phyloP scores from a whole-genome alignment of 768 basidiomycete genomes.

The Leccinum fibrillosum region DNA sequence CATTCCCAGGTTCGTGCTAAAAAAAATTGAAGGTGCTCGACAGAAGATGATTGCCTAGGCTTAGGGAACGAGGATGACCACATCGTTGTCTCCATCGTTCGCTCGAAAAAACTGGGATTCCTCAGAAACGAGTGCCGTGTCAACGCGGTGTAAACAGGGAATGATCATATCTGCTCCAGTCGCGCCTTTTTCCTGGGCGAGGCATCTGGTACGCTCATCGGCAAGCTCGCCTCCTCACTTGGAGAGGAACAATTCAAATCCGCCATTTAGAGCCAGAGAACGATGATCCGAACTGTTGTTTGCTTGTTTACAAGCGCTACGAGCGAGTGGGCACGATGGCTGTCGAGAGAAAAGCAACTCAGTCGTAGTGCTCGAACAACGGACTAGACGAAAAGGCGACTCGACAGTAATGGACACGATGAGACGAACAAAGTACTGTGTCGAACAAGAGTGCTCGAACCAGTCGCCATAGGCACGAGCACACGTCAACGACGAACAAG shows the following conservation, averaged over 20 bases:
- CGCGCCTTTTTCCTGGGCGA: conserved; percentile 23
- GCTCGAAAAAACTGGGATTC: conserved; percentile 60
- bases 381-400: background rate
- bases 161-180: conserved; percentile 68
- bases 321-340: background rate
- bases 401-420: background rate
- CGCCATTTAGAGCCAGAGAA: background rate
- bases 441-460: background rate
- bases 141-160: conserved; percentile 67
- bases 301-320: background rate
- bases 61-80: conserved; percentile 79
- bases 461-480: background rate
- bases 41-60: conserved; percentile 8
- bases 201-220: conserved; percentile 23
- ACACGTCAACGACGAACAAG: background rate
- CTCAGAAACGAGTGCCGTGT: conserved; percentile 58
- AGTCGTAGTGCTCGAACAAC: background rate
- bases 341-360: background rate
- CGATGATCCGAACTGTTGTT: background rate
- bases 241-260: background rate
- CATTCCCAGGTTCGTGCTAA: conserved; percentile 68
- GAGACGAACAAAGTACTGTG: background rate
- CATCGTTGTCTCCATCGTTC: conserved; percentile 68
- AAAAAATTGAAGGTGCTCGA: conserved; percentile 1
- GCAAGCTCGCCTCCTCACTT: conserved; percentile 19